Evolutionary conservation across 371 early-diverging fungal species (phyloP).

Genomic region (Syncephalastrum sp.): DNA sequence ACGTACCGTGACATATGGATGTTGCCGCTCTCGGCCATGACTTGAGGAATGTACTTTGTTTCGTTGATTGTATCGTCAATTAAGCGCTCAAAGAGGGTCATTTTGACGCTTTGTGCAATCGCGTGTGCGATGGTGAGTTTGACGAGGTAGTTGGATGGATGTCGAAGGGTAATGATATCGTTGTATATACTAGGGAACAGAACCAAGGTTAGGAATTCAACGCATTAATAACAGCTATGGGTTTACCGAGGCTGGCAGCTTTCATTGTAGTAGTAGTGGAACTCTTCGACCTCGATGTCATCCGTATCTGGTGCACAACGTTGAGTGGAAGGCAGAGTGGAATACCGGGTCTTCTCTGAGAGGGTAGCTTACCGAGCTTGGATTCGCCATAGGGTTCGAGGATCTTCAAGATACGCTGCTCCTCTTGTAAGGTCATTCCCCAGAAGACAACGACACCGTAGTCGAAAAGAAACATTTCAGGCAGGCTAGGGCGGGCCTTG

Average conservation of each 20-base stretch:
- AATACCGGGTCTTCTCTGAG: background rate
- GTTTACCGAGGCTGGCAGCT: constrained; percentile 65
- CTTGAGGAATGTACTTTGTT: constrained; percentile 83
- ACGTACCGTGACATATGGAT: constrained; percentile 69
- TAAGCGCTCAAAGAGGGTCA: constrained; percentile 79
- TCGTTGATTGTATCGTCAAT: constrained; percentile 83
- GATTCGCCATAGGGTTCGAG: constrained; percentile 71
- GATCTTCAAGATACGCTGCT: constrained; percentile 69
- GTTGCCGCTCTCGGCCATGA: constrained; percentile 80
- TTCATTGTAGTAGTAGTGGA: constrained; percentile 86
- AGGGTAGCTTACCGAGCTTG: constrained; percentile 48
- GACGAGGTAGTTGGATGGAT: constrained; percentile 54
- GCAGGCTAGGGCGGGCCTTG: constrained; percentile 20
- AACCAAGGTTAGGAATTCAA: too few relatives aligned
- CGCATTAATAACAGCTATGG: too few relatives aligned
- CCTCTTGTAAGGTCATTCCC: constrained; percentile 89
- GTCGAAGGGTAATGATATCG: constrained; percentile 57
- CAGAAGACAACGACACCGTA: constrained; percentile 96
- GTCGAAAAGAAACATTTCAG: constrained; percentile 85
- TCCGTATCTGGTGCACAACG: constrained; percentile 42
- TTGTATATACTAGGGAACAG: constrained; percentile 37
- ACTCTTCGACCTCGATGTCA: constrained; percentile 89
- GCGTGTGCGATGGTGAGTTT: constrained; percentile 82
- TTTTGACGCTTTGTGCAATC: constrained; percentile 86
- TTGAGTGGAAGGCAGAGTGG: too few relatives aligned